Evolutionary conservation across 768 basidiomycete genomes (phyloP).

Genomic region (Chalciporus piperatus): DNA sequence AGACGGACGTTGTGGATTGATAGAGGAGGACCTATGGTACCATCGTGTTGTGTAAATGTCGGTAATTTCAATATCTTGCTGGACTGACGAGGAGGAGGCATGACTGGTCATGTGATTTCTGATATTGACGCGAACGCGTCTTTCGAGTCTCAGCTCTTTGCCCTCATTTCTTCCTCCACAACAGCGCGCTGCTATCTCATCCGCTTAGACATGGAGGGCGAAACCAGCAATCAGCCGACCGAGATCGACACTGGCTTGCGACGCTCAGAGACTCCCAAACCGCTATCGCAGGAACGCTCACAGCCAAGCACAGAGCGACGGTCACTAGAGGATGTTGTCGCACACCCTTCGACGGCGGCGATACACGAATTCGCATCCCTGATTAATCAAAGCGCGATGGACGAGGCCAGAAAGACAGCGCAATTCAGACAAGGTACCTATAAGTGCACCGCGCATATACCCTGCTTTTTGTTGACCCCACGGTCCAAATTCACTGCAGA

Average conservation of each 20-base stretch:
- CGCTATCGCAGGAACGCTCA: background rate
- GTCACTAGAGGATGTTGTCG: conserved; percentile 24
- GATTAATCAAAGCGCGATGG: conserved; percentile 10
- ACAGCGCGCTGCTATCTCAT: background rate
- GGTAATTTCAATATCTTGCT: conserved; percentile 12
- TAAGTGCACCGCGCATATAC: conserved; percentile 22
- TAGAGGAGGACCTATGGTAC: conserved; percentile 5
- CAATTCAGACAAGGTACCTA: conserved; percentile 24
- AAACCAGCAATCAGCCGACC: background rate
- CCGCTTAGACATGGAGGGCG: conserved; percentile 14
- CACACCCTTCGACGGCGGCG: conserved; percentile 14
- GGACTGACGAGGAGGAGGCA: background rate
- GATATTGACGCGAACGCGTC: conserved; percentile 11
- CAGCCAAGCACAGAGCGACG: background rate
- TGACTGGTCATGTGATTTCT: conserved; percentile 29
- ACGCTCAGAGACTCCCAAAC: conserved; percentile 1
- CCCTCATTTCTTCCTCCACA: background rate
- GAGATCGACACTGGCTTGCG: background rate
- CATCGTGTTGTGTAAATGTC: conserved; percentile 16
- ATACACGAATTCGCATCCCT: conserved; percentile 20
- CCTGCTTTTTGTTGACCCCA: conserved; percentile 10
- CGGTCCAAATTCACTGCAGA: conserved; percentile 13
- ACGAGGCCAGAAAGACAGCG: conserved; percentile 19
- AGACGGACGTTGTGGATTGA: background rate
- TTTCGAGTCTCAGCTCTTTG: background rate